Base-by-base conservation (phyloP, 768 basidiomycete genomes). In the Boletus rex-veris region DNA sequence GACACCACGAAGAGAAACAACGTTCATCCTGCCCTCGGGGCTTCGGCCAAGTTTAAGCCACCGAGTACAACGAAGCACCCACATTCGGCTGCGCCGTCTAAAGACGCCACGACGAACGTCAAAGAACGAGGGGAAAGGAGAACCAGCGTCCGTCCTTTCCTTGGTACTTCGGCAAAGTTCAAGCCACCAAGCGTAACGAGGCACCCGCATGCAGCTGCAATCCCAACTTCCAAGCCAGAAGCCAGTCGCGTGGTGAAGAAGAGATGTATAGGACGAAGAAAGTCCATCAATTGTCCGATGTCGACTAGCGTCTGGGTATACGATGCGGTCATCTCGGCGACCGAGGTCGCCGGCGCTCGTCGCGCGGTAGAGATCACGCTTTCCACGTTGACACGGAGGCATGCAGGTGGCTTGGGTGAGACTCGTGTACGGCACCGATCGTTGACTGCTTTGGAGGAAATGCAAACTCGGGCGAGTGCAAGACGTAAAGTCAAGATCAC, bases 261-360 rank as follows among this genome's bases (percentile, higher is more conserved):
- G 60, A 74, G 82, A 36, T 83, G 81, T 45, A 71, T 82, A 10
- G 77, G 80, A 8, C 67, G 80, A 50, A 73, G 80, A 48, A 79
- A 75, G 62, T 81, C 79, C 10, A 49, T 74, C 53, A 70, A 61
- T 30, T 75, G 71, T 11, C 65, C 67, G 4, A 37, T 71, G 50
- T 66, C 66, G 63, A 53, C 58, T 37, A 59, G 62, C 7, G 60
- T 57, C 9, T 83, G 82, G 81, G 71, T 80, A 5, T 83, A 82
- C 59, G 74, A 77, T 43, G 75, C 80, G n/a, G 74, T 75, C 4
- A 66, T 78, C 37, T 77, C 82, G 26, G 75, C 74, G 10, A 59
- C 69, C 8, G 80, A 80, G 52, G 57, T 64, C 26, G 33, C 55
- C 2, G 60, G 64, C 0, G 9, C 57, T 35, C 59, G 53, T 26